Base-by-base conservation (phyloP, 2,329 filamentous ascomycete species). In the Thelonectria olida region DNA sequence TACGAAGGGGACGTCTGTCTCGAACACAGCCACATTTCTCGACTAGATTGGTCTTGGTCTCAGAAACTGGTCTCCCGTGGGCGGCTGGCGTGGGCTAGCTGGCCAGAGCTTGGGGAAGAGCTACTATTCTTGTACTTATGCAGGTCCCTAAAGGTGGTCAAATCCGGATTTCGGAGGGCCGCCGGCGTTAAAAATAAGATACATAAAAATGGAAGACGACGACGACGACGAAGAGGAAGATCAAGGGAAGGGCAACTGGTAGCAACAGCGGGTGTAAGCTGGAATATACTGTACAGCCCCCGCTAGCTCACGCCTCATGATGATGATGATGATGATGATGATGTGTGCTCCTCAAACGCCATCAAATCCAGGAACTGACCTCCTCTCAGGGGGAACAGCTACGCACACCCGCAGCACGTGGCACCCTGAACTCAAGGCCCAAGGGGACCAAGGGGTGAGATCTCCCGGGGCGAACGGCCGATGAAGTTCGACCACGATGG, bases 21-120 rank as follows among this genome's bases (percentile, higher is more conserved):
- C 57, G 45, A 44, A 52, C 36, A 60, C 45, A 60, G 51, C 57
- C 57, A 55, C 57, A 55, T 23, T 44, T 50, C 57, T 60, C 47
- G 39, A 38, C 38, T 55, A 55, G 39, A 55, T 52, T 51, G 57
- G 42, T 19, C 45, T 38, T 39, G 47, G 58, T 61, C 58, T 47
- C 58, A 55, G 15, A 50, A 48, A 28, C 31, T 47, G 47, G 58
- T 39, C 34, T 47, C 52, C 58, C 51, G 47, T 28, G 27, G 50
- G 23, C 39, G 48, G 22, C 31, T 42, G 51, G 50, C 15, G 17
- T 42, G 25, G 31, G 28, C 38, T 41, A 47, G 39, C 23, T 39
- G 41, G 23, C 47, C 44, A 54, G 45, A 54, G 41, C 44, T 41
- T 28, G 39, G 58, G 31, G 28, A 47, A 34, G 10, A 15, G 31